These are phyloP conservation scores for Globisporangium cederbergense DNA, from an alignment of 352 stramenopile species.

Conservation along the genomic window DNA sequence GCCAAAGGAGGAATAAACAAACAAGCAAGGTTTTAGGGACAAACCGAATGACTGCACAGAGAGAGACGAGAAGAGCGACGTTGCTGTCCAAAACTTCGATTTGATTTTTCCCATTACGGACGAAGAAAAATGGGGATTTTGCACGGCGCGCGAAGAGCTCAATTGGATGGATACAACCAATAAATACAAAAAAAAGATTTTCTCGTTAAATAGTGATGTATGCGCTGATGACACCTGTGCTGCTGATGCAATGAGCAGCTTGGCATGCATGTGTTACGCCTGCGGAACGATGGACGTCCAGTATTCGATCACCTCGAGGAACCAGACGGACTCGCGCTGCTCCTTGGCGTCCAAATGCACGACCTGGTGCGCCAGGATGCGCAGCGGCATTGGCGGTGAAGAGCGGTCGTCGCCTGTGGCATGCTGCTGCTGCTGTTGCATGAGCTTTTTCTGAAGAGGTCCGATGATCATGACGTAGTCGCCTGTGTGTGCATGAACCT, in stretches of 20 bases:
- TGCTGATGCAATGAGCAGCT: neutral
- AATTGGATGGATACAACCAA: neutral
- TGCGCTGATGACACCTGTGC: neutral
- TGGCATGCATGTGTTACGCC: neutral
- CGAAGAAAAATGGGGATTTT: neutral
- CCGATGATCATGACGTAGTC: slow-evolving; percentile 82
- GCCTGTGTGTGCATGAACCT: slow-evolving; percentile 18
- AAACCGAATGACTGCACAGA: neutral
- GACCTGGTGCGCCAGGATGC: slow-evolving; percentile 57
- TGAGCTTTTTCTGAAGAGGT: slow-evolving; percentile 42
- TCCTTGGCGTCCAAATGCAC: slow-evolving; percentile 50
- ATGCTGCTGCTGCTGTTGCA: slow-evolving; percentile 15
- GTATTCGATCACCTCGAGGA: slow-evolving; percentile 73
- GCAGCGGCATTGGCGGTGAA: slow-evolving; percentile 4
- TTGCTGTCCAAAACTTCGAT: neutral
- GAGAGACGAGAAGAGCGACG: neutral
- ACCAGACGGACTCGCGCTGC: slow-evolving; percentile 65
- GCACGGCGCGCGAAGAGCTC: neutral
- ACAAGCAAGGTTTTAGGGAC: neutral
- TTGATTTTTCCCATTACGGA: neutral
- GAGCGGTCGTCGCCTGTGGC: slow-evolving; percentile 5
- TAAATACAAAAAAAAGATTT: neutral
- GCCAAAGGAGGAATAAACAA: slow-evolving; percentile 43
- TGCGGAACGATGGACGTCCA: slow-evolving; percentile 41
- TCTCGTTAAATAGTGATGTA: slow-evolving; percentile 1